Percentiles rank a stretch among this genome's conserved stretches.
These are phyloP conservation scores for Ophiostoma himal-ulmi DNA, from an alignment of 2,329 filamentous ascomycete species.

Conservation along the genomic window DNA sequence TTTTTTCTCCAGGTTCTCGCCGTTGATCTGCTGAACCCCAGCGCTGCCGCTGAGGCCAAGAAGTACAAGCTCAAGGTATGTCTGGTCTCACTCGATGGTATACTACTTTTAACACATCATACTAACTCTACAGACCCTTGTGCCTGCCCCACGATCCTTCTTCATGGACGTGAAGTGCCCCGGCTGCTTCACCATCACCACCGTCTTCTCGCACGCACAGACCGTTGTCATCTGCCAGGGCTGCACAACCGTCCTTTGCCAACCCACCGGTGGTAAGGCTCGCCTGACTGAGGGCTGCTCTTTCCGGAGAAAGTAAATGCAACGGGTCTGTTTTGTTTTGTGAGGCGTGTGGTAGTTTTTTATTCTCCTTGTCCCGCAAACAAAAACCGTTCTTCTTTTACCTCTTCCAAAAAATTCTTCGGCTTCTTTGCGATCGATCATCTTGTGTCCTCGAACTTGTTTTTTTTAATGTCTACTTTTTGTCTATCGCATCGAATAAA, in stretches of 20 bases:
- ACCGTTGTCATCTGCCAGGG: slow-evolving; percentile 99
- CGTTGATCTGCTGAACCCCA: slow-evolving; percentile 99
- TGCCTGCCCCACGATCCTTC: slow-evolving; percentile 95
- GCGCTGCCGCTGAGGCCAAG: slow-evolving; percentile 93
- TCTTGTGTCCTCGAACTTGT: slow-evolving; percentile 14
- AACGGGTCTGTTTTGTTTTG: slow-evolving; percentile 14
- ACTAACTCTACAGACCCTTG: slow-evolving; percentile 62
- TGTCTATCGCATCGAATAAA: slow-evolving; percentile 17
- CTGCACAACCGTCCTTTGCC: slow-evolving; percentile 99
- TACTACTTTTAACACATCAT: neutral
- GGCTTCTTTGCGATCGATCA: slow-evolving; percentile 14
- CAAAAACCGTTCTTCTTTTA: slow-evolving; percentile 9
- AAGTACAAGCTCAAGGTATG: slow-evolving; percentile 99
- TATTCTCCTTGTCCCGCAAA: slow-evolving; percentile 12
- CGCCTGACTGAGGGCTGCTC: slow-evolving; percentile 99
- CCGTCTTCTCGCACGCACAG: slow-evolving; percentile 99
- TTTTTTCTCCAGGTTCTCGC: slow-evolving; percentile 77
- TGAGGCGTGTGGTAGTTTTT: slow-evolving; percentile 12
- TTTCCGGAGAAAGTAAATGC: slow-evolving; percentile 97
- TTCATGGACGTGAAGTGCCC: slow-evolving; percentile 99
- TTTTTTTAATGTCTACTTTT: slow-evolving; percentile 18
- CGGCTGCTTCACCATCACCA: slow-evolving; percentile 99
- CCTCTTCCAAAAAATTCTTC: neutral
- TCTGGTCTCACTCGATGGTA: neutral
- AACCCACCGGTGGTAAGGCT: slow-evolving; percentile 98